A percentile compares a stretch with the other conserved stretches of the same genome.
Evolutionary conservation across 2,329 filamentous ascomycete species (phyloP).

Genomic region (Alternaria metachromatica): DNA sequence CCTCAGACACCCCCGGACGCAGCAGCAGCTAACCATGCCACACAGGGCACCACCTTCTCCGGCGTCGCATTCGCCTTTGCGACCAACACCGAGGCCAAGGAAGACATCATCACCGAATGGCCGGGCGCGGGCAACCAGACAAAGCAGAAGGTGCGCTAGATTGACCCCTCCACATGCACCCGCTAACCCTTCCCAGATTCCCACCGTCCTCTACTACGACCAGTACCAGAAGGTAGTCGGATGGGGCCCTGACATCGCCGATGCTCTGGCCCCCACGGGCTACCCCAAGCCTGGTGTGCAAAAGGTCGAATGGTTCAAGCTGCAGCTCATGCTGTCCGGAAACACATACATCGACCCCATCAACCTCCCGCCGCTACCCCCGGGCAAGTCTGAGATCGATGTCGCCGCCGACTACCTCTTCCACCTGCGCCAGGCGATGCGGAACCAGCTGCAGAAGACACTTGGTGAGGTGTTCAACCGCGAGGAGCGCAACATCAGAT

Average conservation of each 20-base stretch:
- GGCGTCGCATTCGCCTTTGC: slow-evolving; percentile 93
- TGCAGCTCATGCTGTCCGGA: slow-evolving; percentile 97
- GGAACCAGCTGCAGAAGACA: slow-evolving; percentile 92
- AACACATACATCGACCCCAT: slow-evolving; percentile 99
- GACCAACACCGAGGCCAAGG: slow-evolving; percentile 95
- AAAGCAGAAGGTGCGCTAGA: slow-evolving; percentile 83
- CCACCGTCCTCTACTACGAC: slow-evolving; percentile 99
- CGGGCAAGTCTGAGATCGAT: slow-evolving; percentile 98
- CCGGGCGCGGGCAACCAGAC: slow-evolving; percentile 96
- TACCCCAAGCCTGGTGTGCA: slow-evolving; percentile 98
- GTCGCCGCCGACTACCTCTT: slow-evolving; percentile 99
- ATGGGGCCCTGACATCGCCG: slow-evolving; percentile 97
- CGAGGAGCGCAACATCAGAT: slow-evolving; percentile 96
- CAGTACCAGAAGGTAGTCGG: slow-evolving; percentile 99
- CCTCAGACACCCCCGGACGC: slow-evolving; percentile 44
- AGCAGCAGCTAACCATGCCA: slow-evolving; percentile 21
- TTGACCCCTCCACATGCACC: background rate
- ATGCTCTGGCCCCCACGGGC: slow-evolving; percentile 93
- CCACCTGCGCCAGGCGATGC: slow-evolving; percentile 96
- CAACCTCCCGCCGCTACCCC: slow-evolving; percentile 94
- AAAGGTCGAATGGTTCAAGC: slow-evolving; percentile 99
- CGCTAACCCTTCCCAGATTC: slow-evolving; percentile 68
- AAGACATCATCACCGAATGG: slow-evolving; percentile 99
- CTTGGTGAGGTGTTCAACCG: slow-evolving; percentile 96
- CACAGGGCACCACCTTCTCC: slow-evolving; percentile 93